Conservation (phyloP, 345 rosid genomes). For the Draba incana region DNA sequence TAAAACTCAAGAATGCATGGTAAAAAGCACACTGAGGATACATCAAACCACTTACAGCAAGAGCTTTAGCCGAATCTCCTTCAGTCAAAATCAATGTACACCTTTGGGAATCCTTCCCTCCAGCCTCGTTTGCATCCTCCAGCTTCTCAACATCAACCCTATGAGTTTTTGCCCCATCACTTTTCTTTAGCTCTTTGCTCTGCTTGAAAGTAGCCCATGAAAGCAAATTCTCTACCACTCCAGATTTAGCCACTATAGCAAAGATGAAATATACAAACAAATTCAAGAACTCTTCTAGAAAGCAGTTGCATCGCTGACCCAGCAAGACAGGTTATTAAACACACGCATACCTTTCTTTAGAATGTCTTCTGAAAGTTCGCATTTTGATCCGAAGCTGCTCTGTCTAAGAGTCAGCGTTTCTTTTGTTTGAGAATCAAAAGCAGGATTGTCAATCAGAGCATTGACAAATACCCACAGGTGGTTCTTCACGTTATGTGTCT, state of each 20-base stretch:
- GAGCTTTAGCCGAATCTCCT: conserved; percentile 98
- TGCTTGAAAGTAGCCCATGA: conserved; percentile 91
- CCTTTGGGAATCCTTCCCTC: conserved; percentile 69
- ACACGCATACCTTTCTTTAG: conserved; percentile 74
- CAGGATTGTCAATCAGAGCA: conserved; percentile 95
- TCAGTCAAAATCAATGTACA: conserved; percentile 96
- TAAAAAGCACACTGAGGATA: background rate
- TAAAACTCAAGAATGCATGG: background rate
- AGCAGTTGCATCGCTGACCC: background rate
- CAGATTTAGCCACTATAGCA: conserved; percentile 79
- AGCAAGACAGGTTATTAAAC: conserved; percentile 20
- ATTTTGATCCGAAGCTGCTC: conserved; percentile 92
- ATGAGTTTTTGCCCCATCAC: conserved; percentile 78
- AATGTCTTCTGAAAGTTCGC: conserved; percentile 81
- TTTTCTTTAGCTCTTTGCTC: conserved; percentile 87
- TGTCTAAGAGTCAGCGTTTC: conserved; percentile 96
- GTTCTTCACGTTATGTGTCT: conserved; percentile 82
- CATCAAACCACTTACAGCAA: conserved; percentile 67
- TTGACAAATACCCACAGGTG: conserved; percentile 98
- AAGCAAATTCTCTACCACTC: conserved; percentile 73
- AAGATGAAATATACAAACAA: conserved; percentile 1
- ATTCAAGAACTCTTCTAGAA: background rate
- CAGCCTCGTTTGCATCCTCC: conserved; percentile 93
- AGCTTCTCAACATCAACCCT: conserved; percentile 71
- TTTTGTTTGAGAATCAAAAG: conserved; percentile 99